Base-by-base conservation (phyloP, 805 yeast genomes). In the Barnettozyma pratensis region DNA sequence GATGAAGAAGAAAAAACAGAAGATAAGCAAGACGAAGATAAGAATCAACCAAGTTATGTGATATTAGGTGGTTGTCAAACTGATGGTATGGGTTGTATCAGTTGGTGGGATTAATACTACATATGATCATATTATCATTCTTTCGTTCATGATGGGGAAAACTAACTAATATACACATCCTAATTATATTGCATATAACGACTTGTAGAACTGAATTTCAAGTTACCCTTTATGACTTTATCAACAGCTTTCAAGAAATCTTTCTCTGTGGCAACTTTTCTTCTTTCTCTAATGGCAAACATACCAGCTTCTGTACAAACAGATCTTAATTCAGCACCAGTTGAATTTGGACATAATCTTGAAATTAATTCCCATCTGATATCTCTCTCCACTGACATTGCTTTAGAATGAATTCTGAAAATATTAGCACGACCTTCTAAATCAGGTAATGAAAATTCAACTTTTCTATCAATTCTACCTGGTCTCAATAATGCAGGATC, bases 281-380 rank as follows among this genome's bases (percentile, higher is more conserved):
- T 81, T 70, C 99, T 83, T 19, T 98, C 97, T 62, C 99, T 82
- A 48, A 94, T 94, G 41, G 99, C 99, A 75, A 91, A 94, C 99
- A 94, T 94, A 61, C 99, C 99, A 4, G 99, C 99, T 69, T 94
- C 99, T 1, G 99, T 94, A 69, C 99, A 94, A 14, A 94, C 99
- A 6, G 98, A 92, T 66, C 99, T 84, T 60, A 94, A 76, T 73
- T 94, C 99, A 4, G 99, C 99, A 69, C 99, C 99, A 1, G 99
- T 94, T 19, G 96, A 86, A 67, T 95, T 94, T 53, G 99, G 99
- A 73, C 99, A 94, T 63, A 94, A 76, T 66, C 99, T 80, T 25
- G 98, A 91, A 62, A 94, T 94, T 63, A 94, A 79, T 72, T 94
- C 99, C 99, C 99, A 94, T 70, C 99, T 83, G 50, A 94, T 94